Evolutionary conservation across 2,329 filamentous ascomycete species (phyloP).

Genomic region (Bipolaris zeicola): DNA sequence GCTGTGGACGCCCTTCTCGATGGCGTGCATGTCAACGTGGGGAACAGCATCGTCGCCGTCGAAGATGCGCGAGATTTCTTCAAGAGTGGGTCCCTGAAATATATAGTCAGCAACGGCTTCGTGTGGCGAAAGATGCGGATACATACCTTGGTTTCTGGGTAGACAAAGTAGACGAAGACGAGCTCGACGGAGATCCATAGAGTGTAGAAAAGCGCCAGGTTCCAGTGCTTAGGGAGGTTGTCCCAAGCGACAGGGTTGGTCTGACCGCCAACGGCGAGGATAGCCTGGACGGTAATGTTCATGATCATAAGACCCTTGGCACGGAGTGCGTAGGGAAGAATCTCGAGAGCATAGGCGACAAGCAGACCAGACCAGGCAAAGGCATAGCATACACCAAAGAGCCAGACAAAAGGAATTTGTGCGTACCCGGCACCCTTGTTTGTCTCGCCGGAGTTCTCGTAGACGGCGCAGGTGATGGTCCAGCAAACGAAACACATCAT

Average conservation of each 20-base stretch:
- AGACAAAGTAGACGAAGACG: conserved; percentile 59
- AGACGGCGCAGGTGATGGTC: conserved; percentile 42
- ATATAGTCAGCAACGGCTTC: neutral
- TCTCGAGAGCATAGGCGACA: conserved; percentile 59
- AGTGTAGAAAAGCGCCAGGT: conserved; percentile 70
- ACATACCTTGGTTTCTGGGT: conserved; percentile 59
- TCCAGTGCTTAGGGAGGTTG: conserved; percentile 61
- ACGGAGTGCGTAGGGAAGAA: conserved; percentile 56
- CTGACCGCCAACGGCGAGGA: conserved; percentile 65
- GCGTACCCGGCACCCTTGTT: conserved; percentile 50
- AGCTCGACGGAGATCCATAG: conserved; percentile 66
- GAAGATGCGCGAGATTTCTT: conserved; percentile 72
- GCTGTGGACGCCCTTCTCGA: conserved; percentile 27
- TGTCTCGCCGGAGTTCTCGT: conserved; percentile 36
- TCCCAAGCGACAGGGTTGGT: conserved; percentile 69
- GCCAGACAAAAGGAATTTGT: conserved; percentile 58
- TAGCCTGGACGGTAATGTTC: conserved; percentile 68
- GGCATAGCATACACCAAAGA: conserved; percentile 59
- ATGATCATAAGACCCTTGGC: conserved; percentile 60
- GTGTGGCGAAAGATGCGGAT: neutral
- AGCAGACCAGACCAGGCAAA: conserved; percentile 64
- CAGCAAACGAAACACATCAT: conserved; percentile 44
- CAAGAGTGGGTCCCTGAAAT: conserved; percentile 66
- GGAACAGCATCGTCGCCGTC: conserved; percentile 63
- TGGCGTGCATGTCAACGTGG: conserved; percentile 29